A percentile compares a stretch with the other conserved stretches of the same genome.
Evolutionary conservation across 1,284 basidiomycete species (phyloP).

Genomic region (Ustilago cynodontis): DNA sequence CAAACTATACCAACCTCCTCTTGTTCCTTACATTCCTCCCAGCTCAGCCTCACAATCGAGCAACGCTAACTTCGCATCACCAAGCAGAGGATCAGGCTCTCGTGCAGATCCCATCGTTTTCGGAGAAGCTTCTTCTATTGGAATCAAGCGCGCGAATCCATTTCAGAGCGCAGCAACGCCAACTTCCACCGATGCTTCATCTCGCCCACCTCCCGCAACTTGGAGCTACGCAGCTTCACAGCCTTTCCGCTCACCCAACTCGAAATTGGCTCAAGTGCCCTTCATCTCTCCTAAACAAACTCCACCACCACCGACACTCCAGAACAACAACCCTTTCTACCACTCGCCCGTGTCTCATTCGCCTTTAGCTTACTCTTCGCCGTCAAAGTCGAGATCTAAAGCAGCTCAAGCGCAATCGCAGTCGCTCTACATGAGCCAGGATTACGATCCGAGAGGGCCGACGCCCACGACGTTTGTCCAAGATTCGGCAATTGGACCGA

Average conservation of each 20-base stretch:
- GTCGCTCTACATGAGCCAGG: slow-evolving; percentile 20
- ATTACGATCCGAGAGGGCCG: slow-evolving; percentile 19
- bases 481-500: slow-evolving; percentile 14
- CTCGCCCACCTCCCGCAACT: slow-evolving; percentile 12
- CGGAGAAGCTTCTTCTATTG: slow-evolving; percentile 39
- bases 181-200: slow-evolving; percentile 5
- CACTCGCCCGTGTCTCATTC: slow-evolving; percentile 21
- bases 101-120: slow-evolving; percentile 46
- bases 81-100: slow-evolving; percentile 22
- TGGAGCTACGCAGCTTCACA: slow-evolving; percentile 40
- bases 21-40: slow-evolving; percentile 24
- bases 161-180: slow-evolving; percentile 19
- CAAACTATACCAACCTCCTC: slow-evolving; percentile 47
- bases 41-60: background rate
- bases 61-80: background rate
- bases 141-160: slow-evolving; percentile 10
- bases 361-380: slow-evolving; percentile 9
- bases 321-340: slow-evolving; percentile 48
- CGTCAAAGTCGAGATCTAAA: slow-evolving; percentile 20
- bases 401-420: background rate
- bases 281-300: slow-evolving; percentile 44
- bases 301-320: slow-evolving; percentile 17
- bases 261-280: slow-evolving; percentile 29
- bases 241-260: slow-evolving; percentile 43
- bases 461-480: slow-evolving; percentile 12